Evolutionary conservation across 2,329 filamentous ascomycete species (phyloP), one percentile per base, ranked within the genome.

Genomic region (Coccinonectria pachysandricola): DNA sequence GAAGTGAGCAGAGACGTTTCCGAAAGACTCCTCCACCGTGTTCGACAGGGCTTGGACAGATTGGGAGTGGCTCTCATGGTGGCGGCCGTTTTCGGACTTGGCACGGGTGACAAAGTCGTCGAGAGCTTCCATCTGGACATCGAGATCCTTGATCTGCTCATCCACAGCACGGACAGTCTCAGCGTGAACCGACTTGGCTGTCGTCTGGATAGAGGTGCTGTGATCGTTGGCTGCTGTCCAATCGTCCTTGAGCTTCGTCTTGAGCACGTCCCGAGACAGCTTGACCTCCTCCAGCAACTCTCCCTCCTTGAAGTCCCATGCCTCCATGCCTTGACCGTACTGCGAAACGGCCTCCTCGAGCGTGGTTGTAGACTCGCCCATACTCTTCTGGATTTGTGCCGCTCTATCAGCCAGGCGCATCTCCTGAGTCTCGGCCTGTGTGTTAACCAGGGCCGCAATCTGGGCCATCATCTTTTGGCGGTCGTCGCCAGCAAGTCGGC

Each of bases 151-250:
- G 59, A 92, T 82, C 57, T 98, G 91, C 31, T 81, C 78, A 46
- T 88, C 82, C 8, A 96, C 87, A 31, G 92, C 88, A 6, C 79
- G 78, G 15, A 94, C 75, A 0, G 88, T 95, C 56, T 93, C 82
- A 17, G 81, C 79, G 41, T 98, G 87, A 2, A 96, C 86, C 3
- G 83, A 83, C 42, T 82, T 80, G 0, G 88, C 87, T 0, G 82
- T 82, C 6, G 71, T 68, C 42, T 88, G 83, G 42, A 98, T 88
- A 5, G 79, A 77, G n/a, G 68, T 75, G 43, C 86, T 92, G 46
- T 83, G 79, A 31, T 80, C 69, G 42, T 84, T 82, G 19, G 88
- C 84, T 15, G 62, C 75, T 35, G 72, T 75, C 79, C 87, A 94
- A 50, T 95, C 87, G 29, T 82, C 74, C 56, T 91, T 80, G 50